Evolutionary conservation across 345 rosid species (phyloP), one percentile per base, ranked within the genome.

Genomic region (Streptanthus diversifolius): DNA sequence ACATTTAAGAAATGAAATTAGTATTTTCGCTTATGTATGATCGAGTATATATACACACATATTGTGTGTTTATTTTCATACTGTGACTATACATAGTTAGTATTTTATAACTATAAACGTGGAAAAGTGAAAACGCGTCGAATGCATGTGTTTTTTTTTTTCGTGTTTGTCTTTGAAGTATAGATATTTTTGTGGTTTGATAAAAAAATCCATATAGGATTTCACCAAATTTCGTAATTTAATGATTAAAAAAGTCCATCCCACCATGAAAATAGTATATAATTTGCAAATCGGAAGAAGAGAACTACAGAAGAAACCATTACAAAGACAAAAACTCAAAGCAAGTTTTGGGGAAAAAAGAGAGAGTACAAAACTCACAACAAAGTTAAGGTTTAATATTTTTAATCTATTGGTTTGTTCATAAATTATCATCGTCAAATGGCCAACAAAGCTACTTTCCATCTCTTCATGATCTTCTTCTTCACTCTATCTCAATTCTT

Each of bases 361-460:
- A 53, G n/a, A 68, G 48, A 61, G 75, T n/a, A 61, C 43, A 27
- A 27, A 49, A 18, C 49, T 24, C 67, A 49, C 61, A 30, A 52
- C 44, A 29, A 56, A 47, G 17, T 19, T 14, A n/a, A 32, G 45
- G 45, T 22, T n/a, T n/a, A n/a, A n/a, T n/a, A n/a, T n/a, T n/a
- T n/a, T 32, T 70, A 45, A 17, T 8, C 3, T 48, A 71, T 4
- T 61, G 29, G 19, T 30, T 41, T 72, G 21, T 3, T 32, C 29
- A 40, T n/a, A 63, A 72, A 24, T 44, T 21, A 41, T 63, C 44
- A 13, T 39, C 35, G 1, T 67, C 22, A 60, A 58, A 86, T 86
- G 91, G 87, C 81, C 48, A 62, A 76, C 64, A 66, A 74, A 66
- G 54, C 66, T 63, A 19, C 54, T 49, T 62, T 82, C 58, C 80